Conservation (phyloP, 495 filamentous ascomycete genomes). For the Aspergillus cavernicola region DNA sequence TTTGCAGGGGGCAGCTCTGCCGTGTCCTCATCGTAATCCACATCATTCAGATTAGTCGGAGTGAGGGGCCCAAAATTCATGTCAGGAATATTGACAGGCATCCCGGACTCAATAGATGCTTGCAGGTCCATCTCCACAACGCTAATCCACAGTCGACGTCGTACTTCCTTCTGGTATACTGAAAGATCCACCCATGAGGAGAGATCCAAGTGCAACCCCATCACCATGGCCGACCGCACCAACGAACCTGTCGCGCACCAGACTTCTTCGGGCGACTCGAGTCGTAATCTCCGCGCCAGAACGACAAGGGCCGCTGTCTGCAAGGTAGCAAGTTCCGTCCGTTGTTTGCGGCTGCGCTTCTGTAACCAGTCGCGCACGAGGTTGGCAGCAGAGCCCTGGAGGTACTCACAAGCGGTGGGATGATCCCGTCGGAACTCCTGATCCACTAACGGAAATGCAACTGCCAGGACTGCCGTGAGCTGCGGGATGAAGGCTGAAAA, state of each 20-base stretch:
- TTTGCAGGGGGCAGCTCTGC: slow-evolving; percentile 26
- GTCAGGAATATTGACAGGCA: slow-evolving; percentile 33
- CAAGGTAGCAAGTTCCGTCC: slow-evolving; percentile 29
- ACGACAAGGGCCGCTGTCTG: slow-evolving; percentile 30
- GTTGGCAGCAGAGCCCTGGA: slow-evolving; percentile 20
- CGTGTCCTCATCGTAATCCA: slow-evolving; percentile 36
- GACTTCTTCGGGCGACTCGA: slow-evolving; percentile 37
- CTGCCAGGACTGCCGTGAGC: slow-evolving; percentile 18
- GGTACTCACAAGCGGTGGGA: slow-evolving; percentile 32
- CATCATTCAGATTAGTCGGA: slow-evolving; percentile 37
- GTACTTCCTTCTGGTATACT: slow-evolving; percentile 31
- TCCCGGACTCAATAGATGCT: slow-evolving; percentile 33
- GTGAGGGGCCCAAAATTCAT: slow-evolving; percentile 23
- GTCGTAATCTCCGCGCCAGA: slow-evolving; percentile 43
- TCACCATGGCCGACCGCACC: slow-evolving; percentile 53
- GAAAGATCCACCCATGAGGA: slow-evolving; percentile 22
- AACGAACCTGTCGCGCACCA: slow-evolving; percentile 56
- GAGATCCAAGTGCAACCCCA: slow-evolving; percentile 59
- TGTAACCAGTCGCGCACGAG: slow-evolving; percentile 29
- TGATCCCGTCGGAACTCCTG: slow-evolving; percentile 27
- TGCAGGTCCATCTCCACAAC: slow-evolving; percentile 43
- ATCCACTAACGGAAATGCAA: slow-evolving; percentile 8
- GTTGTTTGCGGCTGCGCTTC: slow-evolving; percentile 37
- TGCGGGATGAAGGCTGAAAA: slow-evolving; percentile 17
- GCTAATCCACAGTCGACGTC: slow-evolving; percentile 43